A percentile compares a stretch with the other conserved stretches of the same genome.
Evolutionary conservation across 768 basidiomycete genomes (phyloP).

Genomic region (Galerina sulciceps): DNA sequence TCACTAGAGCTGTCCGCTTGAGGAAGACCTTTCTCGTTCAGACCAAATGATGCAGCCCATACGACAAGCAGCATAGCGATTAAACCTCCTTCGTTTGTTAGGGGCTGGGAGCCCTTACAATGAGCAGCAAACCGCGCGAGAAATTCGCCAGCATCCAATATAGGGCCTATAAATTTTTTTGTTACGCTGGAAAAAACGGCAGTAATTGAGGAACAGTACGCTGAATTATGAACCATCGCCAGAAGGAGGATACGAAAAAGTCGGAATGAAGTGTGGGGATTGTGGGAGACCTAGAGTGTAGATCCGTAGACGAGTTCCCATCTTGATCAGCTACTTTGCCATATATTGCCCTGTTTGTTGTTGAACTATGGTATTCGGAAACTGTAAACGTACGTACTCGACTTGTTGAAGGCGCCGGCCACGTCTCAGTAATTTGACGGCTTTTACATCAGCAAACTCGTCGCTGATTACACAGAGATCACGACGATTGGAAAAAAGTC

Average conservation of each 20-base stretch:
- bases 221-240: conserved; percentile 82
- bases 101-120: conserved; percentile 58
- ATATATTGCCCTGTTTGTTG: conserved; percentile 66
- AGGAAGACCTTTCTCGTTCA: conserved; percentile 77
- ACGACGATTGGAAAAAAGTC: conserved; percentile 6
- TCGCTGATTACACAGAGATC: conserved; percentile 55
- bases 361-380: neutral
- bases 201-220: conserved; percentile 48
- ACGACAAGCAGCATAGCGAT: conserved; percentile 81
- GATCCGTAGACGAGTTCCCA: conserved; percentile 33
- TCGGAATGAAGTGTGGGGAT: conserved; percentile 77
- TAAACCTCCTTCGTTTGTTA: conserved; percentile 76
- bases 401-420: conserved; percentile 84
- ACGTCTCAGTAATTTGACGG: conserved; percentile 81
- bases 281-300: conserved; percentile 44
- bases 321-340: conserved; percentile 64
- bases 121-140: conserved; percentile 72
- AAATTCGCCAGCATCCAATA: conserved; percentile 84
- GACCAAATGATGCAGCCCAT: conserved; percentile 90
- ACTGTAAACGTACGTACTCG: conserved; percentile 55
- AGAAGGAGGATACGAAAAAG: conserved; percentile 88
- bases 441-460: conserved; percentile 90
- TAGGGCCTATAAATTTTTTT: conserved; percentile 62
- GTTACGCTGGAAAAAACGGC: neutral
- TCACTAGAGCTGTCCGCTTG: conserved; percentile 31